A percentile compares a stretch with the other conserved stretches of the same genome.
phyloP scores from a whole-genome alignment of 2,329 filamentous ascomycete genomes.

The Xylaria sp. region DNA sequence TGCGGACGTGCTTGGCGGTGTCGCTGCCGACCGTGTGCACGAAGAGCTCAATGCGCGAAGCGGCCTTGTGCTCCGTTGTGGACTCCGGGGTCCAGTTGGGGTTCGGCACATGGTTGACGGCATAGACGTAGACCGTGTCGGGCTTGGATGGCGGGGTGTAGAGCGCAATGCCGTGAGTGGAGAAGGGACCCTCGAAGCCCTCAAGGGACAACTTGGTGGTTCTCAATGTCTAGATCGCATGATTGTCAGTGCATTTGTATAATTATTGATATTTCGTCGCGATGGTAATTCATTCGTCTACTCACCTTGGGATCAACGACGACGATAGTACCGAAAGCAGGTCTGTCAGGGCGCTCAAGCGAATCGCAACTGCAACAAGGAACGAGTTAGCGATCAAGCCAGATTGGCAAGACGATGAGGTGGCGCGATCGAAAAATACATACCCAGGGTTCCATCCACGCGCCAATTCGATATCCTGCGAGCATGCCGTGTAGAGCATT shows the following conservation, averaged over 20 bases:
- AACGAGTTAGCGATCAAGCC: neutral
- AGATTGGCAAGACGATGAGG: neutral
- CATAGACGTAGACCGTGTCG: conserved; percentile 51
- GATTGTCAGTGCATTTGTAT: neutral
- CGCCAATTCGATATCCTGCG: conserved; percentile 33
- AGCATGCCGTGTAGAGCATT: conserved; percentile 52
- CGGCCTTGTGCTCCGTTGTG: conserved; percentile 35
- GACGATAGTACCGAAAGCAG: conserved; percentile 42
- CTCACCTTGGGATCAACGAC: conserved; percentile 50
- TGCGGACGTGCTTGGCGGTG: conserved; percentile 43
- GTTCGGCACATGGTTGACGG: conserved; percentile 54
- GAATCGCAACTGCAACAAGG: conserved; percentile 15
- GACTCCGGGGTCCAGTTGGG: conserved; percentile 32
- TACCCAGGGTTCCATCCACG: conserved; percentile 27
- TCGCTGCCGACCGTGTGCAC: conserved; percentile 43
- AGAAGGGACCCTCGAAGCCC: conserved; percentile 48
- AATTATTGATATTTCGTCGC: neutral
- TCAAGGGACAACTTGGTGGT: conserved; percentile 43
- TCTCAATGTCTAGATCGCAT: conserved; percentile 36
- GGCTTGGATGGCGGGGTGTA: conserved; percentile 40
- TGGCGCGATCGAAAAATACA: conserved; percentile 1
- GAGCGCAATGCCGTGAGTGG: conserved; percentile 58
- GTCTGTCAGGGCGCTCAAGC: conserved; percentile 34
- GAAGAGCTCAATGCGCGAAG: conserved; percentile 55
- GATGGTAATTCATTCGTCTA: neutral